Percentiles rank a stretch among this genome's conserved stretches.
phyloP scores from a whole-genome alignment of 441 rosid genomes.

The Aquilaria agallochum region DNA sequence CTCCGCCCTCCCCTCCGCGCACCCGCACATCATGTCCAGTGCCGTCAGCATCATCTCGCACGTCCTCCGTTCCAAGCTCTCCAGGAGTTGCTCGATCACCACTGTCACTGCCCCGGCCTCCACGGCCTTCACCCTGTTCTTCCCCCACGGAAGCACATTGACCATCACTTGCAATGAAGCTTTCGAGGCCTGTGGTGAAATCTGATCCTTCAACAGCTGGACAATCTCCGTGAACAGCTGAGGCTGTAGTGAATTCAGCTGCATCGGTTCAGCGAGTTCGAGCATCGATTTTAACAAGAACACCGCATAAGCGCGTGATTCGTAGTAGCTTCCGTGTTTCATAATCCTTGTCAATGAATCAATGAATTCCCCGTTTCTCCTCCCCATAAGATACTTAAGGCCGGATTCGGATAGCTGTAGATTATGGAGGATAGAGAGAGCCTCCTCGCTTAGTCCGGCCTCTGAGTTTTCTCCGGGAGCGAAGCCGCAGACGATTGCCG shows the following conservation, averaged over 20 bases:
- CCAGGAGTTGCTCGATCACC: conserved; percentile 35
- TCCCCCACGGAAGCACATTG: conserved; percentile 45
- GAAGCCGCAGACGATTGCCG: conserved; percentile 15
- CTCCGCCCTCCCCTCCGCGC: conserved; percentile 50
- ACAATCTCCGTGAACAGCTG: conserved; percentile 31
- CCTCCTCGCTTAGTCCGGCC: conserved; percentile 30
- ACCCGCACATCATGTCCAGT: conserved; percentile 33
- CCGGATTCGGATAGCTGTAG: conserved; percentile 17
- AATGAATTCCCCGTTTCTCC: conserved; percentile 13
- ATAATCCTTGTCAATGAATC: conserved; percentile 27
- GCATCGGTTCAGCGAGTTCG: conserved; percentile 31
- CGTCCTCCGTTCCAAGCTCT: conserved; percentile 19
- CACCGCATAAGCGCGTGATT: conserved; percentile 33
- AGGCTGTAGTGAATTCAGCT: conserved; percentile 2
- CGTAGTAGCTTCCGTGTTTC: conserved; percentile 18
- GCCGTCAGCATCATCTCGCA: conserved; percentile 27
- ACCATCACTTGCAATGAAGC: conserved; percentile 33
- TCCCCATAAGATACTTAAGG: conserved; percentile 17
- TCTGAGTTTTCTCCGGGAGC: conserved; percentile 1
- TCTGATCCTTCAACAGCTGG: conserved; percentile 23
- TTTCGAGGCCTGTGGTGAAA: conserved; percentile 35
- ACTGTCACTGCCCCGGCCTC: conserved; percentile 29
- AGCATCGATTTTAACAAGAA: conserved; percentile 20
- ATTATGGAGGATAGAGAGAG: conserved; percentile 29
- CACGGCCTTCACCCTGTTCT: conserved; percentile 42